phyloP scores from a whole-genome alignment of 495 filamentous ascomycete genomes.

The Xylaria acuta region DNA sequence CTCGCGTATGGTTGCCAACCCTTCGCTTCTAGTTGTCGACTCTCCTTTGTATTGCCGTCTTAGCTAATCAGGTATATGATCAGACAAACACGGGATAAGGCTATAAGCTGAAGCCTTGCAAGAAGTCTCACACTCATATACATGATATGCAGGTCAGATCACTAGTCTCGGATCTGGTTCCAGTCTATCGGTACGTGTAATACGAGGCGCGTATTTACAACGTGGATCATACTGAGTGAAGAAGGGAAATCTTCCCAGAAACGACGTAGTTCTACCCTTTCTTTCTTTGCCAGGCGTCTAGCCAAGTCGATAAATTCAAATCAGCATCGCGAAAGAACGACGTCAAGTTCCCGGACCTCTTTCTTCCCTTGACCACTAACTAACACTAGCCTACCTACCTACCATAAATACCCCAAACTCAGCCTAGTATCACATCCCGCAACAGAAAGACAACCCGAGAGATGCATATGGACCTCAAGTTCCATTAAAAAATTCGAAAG shows the following conservation, averaged over 20 bases:
- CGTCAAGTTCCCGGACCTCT: conserved; percentile 11
- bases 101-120: too few species aligned
- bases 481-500: background rate
- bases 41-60: too few species aligned
- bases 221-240: background rate
- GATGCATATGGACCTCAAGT: background rate
- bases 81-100: too few species aligned
- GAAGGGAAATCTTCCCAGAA: background rate
- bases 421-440: background rate
- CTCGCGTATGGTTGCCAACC: too few species aligned
- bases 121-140: too few species aligned
- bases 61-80: too few species aligned
- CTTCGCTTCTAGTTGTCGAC: too few species aligned
- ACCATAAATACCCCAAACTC: background rate
- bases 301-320: background rate
- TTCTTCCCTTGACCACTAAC: background rate
- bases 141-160: too few species aligned
- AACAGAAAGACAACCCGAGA: background rate
- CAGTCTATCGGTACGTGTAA: too few species aligned
- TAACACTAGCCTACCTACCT: background rate
- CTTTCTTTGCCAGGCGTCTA: background rate
- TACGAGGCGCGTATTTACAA: background rate
- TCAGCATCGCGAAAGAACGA: background rate
- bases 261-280: background rate
- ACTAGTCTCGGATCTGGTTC: too few species aligned